Evolutionary conservation across 2,329 filamentous ascomycete genomes (phyloP), one percentile per base, ranked within the genome.

Genomic region (Clonostachys sp.): DNA sequence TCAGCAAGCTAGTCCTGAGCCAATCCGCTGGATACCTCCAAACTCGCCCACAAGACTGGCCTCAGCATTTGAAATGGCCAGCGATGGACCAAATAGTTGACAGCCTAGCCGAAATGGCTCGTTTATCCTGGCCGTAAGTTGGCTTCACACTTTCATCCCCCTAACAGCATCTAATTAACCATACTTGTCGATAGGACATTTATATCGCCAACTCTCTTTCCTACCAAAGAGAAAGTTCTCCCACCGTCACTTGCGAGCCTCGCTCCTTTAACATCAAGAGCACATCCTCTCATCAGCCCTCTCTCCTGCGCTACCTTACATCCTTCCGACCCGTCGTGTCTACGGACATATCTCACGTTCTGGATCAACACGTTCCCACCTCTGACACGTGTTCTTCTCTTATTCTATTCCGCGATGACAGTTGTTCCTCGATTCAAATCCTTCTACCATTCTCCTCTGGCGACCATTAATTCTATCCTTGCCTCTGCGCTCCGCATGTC

Each of bases 281-380:
- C 92, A 0, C 92, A 97, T 60, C 92, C 92, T 2, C 83, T 90
- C 40, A 92, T 95, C 63, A 84, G 81, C 10, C 86, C 84, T 24
- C 81, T 96, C 17, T 92, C 90, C 41, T 99, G 94, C 68, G 92
- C 92, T 1, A 78, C 92, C 3, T 81, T 97, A 3, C 92, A 99
- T 62, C 91, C 92, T 0, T 76, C 81, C 16, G 89, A 95, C 58
- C 91, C 92, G 2, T 95, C 89, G 16, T 99, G 92, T 65, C 78
- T 86, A 36, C 87, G 89, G 33, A 95, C 89, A 4, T 95, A 91
- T 63, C 71, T 96, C 42, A 88, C 89, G 51, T 95, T 94, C 68
- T 92, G 89, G 80, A 81, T 96, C 49, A 80, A 82, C 47, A 86
- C 89, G 2, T 94, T 96, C 65, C 91, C 91, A 0, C 75, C 80